Conservation (phyloP, 2,329 filamentous ascomycete genomes). For the Calonectria honghensis region DNA sequence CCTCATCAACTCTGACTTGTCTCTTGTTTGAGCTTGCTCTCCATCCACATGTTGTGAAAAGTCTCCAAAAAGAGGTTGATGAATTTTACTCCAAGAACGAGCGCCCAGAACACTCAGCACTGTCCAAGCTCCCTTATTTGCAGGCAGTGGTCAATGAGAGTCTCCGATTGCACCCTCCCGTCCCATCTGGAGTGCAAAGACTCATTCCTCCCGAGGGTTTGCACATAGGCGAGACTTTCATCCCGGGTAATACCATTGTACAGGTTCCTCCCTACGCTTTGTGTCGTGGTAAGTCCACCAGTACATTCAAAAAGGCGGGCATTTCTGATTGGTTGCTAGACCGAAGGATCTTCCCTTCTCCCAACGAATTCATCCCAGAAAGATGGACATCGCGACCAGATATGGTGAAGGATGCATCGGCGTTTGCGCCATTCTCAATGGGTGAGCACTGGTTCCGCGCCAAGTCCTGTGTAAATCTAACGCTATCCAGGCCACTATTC, state of each 20-base stretch:
- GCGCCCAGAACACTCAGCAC: slow-evolving; percentile 40
- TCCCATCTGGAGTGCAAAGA: slow-evolving; percentile 57
- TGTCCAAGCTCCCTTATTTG: slow-evolving; percentile 46
- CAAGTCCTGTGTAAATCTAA: fast-evolving
- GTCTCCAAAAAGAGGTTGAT: slow-evolving; percentile 14
- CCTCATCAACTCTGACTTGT: slow-evolving; percentile 57
- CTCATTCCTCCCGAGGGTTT: slow-evolving; percentile 61
- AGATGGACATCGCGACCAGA: slow-evolving; percentile 59
- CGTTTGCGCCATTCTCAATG: slow-evolving; percentile 58
- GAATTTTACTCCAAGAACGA: slow-evolving; percentile 55
- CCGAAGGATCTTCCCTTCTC: neutral
- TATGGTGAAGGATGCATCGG: slow-evolving; percentile 56
- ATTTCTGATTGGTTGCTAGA: neutral
- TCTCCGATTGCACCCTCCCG: slow-evolving; percentile 59
- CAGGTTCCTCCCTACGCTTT: slow-evolving; percentile 36
- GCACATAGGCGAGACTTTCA: slow-evolving; percentile 56
- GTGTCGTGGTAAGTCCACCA: neutral
- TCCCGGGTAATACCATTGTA: slow-evolving; percentile 61
- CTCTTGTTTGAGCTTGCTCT: slow-evolving; percentile 58
- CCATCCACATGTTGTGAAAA: slow-evolving; percentile 38
- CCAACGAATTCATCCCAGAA: slow-evolving; percentile 54
- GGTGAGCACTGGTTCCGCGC: slow-evolving; percentile 42
- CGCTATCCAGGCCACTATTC: slow-evolving; percentile 37
- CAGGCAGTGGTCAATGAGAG: slow-evolving; percentile 61
- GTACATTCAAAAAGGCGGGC: neutral